Percentiles rank a stretch among this genome's conserved stretches.
Conservation (phyloP, 2,329 filamentous ascomycete species). For the Samsoniella hepiali region DNA sequence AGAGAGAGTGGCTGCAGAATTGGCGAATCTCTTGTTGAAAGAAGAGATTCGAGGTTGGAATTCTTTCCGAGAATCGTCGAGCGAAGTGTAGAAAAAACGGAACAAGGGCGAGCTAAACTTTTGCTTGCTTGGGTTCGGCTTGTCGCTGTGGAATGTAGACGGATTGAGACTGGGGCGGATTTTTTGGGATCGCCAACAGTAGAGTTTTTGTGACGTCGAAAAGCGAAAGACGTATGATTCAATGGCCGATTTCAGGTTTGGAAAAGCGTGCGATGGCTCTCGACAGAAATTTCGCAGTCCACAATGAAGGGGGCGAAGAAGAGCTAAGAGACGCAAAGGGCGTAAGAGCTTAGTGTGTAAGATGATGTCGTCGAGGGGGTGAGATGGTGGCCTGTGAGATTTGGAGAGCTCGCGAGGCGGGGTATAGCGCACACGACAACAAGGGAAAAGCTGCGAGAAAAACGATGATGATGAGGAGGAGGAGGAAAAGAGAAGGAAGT, state of each 20-base stretch:
- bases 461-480: background rate
- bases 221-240: background rate
- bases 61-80: background rate
- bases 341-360: constrained; percentile 15
- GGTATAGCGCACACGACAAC: background rate
- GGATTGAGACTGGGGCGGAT: background rate
- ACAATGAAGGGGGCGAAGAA: constrained; percentile 1
- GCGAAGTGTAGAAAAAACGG: background rate
- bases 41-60: background rate
- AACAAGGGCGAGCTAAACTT: background rate
- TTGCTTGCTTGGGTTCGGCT: background rate
- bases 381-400: constrained; percentile 8
- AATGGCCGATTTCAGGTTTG: background rate
- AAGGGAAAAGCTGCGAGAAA: background rate
- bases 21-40: too few relatives aligned
- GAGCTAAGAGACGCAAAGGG: background rate
- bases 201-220: background rate
- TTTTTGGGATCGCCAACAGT: background rate
- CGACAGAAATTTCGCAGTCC: constrained; percentile 6
- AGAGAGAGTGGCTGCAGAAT: background rate
- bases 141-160: constrained; percentile 9
- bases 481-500: background rate
- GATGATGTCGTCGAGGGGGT: constrained; percentile 16
- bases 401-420: background rate
- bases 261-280: background rate